These are phyloP conservation scores for Coniochaeta sp. DNA, from an alignment of 2,329 filamentous ascomycete genomes.

Conservation along the genomic window DNA sequence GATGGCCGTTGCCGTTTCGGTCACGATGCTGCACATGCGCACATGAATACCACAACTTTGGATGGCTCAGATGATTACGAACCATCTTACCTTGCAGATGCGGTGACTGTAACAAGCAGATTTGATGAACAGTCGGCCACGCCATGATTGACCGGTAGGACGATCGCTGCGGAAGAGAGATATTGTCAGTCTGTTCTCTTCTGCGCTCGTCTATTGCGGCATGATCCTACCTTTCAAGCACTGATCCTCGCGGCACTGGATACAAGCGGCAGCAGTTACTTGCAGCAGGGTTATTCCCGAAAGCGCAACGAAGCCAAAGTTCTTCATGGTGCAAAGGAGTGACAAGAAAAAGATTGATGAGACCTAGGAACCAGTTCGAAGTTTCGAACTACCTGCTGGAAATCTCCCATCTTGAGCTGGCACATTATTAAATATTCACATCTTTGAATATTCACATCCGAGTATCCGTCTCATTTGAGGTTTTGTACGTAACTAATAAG, in stretches of 20 bases:
- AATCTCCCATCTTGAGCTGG: background rate
- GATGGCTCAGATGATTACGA: background rate
- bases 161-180: background rate
- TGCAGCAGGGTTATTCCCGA: conserved; percentile 5
- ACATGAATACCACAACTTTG: background rate
- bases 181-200: background rate
- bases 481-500: background rate
- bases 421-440: too few species aligned
- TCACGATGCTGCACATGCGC: background rate
- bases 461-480: background rate
- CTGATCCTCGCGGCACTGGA: conserved; percentile 4
- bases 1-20: conserved; percentile 1
- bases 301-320: conserved; percentile 3
- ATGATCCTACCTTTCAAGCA: conserved; percentile 6
- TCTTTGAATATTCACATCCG: background rate
- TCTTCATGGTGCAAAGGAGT: conserved; percentile 7
- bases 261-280: conserved; percentile 4
- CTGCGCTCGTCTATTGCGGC: background rate
- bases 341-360: conserved; percentile 3
- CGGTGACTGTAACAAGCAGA: conserved; percentile 7
- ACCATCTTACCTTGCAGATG: background rate
- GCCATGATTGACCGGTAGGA: background rate
- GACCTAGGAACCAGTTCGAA: too few species aligned
- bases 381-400: too few species aligned
- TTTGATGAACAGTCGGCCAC: conserved; percentile 4